Evolutionary conservation across 2,329 filamentous ascomycete genomes (phyloP).

Genomic region (Pseudohalonectria lignicola): DNA sequence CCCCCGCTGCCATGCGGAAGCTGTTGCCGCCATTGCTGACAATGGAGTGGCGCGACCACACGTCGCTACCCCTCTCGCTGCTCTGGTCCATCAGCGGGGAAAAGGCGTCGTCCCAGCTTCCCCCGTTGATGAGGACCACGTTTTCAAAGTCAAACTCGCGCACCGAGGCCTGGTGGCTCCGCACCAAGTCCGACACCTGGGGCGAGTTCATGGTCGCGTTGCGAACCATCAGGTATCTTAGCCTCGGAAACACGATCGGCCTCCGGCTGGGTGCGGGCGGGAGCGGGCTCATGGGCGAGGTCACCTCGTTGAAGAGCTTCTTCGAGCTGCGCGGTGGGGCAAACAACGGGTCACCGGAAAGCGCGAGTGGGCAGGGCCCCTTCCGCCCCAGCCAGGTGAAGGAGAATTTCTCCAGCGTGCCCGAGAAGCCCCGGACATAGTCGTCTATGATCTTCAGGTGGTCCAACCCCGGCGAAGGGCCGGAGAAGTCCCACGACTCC

Average conservation of each 20-base stretch:
- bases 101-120: conserved; percentile 76
- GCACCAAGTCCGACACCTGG: conserved; percentile 61
- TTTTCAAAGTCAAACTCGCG: conserved; percentile 74
- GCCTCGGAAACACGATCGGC: conserved; percentile 53
- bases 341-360: conserved; percentile 61
- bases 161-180: conserved; percentile 54
- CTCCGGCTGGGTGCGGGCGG: conserved; percentile 37
- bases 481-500: conserved; percentile 56
- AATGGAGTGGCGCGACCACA: conserved; percentile 30
- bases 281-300: conserved; percentile 52
- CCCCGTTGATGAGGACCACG: conserved; percentile 54
- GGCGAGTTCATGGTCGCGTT: conserved; percentile 62
- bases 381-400: conserved; percentile 69
- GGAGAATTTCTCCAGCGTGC: conserved; percentile 54
- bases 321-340: conserved; percentile 38
- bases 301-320: conserved; percentile 55
- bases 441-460: conserved; percentile 72
- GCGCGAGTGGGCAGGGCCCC: conserved; percentile 62
- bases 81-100: conserved; percentile 49
- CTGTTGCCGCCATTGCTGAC: conserved; percentile 12
- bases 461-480: conserved; percentile 48
- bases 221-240: conserved; percentile 59
- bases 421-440: conserved; percentile 62
- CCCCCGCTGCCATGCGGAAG: conserved; percentile 12
- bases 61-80: conserved; percentile 24